Percentiles rank a stretch among this genome's conserved stretches.
These are phyloP conservation scores for Candida cerambycidarum DNA, from an alignment of 805 yeast species.

Conservation along the genomic window DNA sequence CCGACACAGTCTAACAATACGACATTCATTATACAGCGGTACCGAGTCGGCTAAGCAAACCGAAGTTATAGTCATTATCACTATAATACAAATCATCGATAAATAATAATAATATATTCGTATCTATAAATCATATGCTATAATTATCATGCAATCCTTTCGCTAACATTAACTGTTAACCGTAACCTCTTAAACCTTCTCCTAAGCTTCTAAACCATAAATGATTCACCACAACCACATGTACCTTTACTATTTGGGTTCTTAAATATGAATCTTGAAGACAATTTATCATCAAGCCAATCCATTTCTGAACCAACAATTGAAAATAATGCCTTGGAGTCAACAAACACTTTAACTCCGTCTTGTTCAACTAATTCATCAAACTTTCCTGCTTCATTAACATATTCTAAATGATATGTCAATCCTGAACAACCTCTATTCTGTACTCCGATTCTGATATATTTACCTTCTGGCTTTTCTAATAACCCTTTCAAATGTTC, in stretches of 20 bases:
- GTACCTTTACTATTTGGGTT: slow-evolving; percentile 98
- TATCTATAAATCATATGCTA: slow-evolving; percentile 9
- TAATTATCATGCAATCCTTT: no score
- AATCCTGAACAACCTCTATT: slow-evolving; percentile 97
- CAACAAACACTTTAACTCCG: slow-evolving; percentile 88
- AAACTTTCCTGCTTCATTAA: slow-evolving; percentile 86
- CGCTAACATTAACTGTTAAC: no score
- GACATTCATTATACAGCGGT: no score
- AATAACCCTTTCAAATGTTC: slow-evolving; percentile 65
- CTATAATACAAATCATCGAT: no score
- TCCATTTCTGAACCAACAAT: slow-evolving; percentile 98
- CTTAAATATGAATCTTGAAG: slow-evolving; percentile 85
- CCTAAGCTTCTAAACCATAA: slow-evolving; percentile 82
- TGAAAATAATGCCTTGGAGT: slow-evolving; percentile 92
- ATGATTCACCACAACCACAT: slow-evolving; percentile 98
- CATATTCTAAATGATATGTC: slow-evolving; percentile 88
- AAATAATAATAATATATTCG: slow-evolving; percentile 6
- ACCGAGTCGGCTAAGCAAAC: not conserved
- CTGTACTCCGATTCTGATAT: slow-evolving; percentile 89
- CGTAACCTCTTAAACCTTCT: no score
- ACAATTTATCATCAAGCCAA: slow-evolving; percentile 91
- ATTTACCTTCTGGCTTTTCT: slow-evolving; percentile 82
- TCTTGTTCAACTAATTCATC: slow-evolving; percentile 93
- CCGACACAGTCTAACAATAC: no score
- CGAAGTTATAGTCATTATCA: not conserved